Evolutionary conservation across 257 asterid species (phyloP).

Genomic region (Solanum piurae): DNA sequence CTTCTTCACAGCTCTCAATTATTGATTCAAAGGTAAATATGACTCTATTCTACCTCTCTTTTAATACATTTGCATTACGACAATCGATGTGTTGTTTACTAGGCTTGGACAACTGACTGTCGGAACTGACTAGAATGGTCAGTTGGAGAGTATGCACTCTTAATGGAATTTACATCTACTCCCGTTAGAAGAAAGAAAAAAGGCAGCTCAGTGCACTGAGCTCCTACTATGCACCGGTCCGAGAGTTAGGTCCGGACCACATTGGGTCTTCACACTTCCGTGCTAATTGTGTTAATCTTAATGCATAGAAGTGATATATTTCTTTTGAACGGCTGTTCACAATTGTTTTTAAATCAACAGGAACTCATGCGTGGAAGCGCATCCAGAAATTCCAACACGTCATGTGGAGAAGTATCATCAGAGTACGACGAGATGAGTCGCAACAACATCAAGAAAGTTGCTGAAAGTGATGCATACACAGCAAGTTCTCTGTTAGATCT

Average conservation of each 20-base stretch:
- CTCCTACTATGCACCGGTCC: neutral
- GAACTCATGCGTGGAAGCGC: neutral
- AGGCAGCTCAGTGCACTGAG: neutral
- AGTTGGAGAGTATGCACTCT: neutral
- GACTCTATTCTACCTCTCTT: neutral
- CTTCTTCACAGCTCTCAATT: neutral
- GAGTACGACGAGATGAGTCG: conserved; percentile 11
- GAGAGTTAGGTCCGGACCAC: neutral
- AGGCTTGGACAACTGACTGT: neutral
- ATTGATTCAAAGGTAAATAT: neutral
- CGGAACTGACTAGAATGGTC: neutral
- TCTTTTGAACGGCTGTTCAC: neutral
- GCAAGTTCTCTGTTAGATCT: neutral
- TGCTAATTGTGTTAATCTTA: neutral
- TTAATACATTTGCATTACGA: neutral
- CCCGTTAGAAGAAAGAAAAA: neutral
- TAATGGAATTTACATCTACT: neutral
- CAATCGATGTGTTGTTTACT: neutral
- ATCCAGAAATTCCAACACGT: neutral
- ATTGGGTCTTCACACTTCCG: neutral
- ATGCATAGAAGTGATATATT: neutral
- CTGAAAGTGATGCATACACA: conserved; percentile 6
- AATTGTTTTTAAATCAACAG: neutral
- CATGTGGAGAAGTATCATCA: conserved; percentile 2
- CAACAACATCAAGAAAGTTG: neutral